Evolutionary conservation across 208 protist genomes (phyloP).

Genomic region (Leishmania guyanensis): DNA sequence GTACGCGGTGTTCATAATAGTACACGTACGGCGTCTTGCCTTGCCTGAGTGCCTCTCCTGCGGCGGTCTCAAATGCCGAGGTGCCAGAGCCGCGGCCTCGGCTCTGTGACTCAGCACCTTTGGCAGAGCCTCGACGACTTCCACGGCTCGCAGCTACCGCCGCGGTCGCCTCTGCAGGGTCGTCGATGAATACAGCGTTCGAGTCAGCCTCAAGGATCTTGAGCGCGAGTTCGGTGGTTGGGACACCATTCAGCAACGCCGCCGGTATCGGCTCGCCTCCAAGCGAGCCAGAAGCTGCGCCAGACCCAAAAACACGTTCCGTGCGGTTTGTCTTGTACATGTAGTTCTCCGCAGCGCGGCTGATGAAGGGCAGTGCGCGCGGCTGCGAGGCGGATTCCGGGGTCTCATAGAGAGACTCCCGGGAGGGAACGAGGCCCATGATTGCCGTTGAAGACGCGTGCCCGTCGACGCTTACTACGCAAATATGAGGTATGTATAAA

Average conservation of each 20-base stretch:
- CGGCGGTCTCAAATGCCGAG: neutral
- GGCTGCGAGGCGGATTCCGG: neutral
- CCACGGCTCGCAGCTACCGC: slow-evolving; percentile 16
- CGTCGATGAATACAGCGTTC: slow-evolving; percentile 22
- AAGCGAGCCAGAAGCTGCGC: neutral
- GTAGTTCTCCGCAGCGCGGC: slow-evolving; percentile 31
- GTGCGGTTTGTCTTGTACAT: slow-evolving; percentile 33
- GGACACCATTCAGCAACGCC: slow-evolving; percentile 16
- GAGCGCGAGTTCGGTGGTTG: slow-evolving; percentile 12
- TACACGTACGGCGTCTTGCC: slow-evolving; percentile 27
- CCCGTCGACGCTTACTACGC: no score
- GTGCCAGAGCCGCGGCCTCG: neutral
- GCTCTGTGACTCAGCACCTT: neutral
- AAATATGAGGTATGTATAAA: no score
- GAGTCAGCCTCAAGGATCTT: slow-evolving; percentile 4
- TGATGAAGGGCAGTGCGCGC: slow-evolving; percentile 37
- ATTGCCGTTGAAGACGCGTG: neutral
- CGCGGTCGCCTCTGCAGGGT: slow-evolving; percentile 11
- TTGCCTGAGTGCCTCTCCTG: slow-evolving; percentile 9
- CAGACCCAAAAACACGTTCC: slow-evolving; percentile 16
- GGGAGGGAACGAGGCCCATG: slow-evolving; percentile 37
- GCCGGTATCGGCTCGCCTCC: neutral
- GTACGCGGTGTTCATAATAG: slow-evolving; percentile 52
- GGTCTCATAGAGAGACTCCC: slow-evolving; percentile 18
- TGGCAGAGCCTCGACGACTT: neutral